Percentiles rank a stretch among this genome's conserved stretches.
Conservation (phyloP, 2,329 filamentous ascomycete genomes). For the Alternaria ventricosa region DNA sequence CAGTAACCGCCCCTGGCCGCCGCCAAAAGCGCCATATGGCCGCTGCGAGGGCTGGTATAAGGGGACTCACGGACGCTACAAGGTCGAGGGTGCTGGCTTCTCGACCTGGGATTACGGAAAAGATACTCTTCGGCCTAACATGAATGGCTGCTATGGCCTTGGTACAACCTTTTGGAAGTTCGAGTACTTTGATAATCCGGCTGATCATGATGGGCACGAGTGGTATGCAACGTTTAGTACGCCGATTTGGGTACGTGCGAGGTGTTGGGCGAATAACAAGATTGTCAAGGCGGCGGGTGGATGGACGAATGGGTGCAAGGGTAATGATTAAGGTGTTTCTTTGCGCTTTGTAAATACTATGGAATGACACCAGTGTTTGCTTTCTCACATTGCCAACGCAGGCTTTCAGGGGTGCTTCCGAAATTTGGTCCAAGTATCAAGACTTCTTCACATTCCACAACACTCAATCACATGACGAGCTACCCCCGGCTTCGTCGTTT, state of each 20-base stretch:
- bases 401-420: neutral
- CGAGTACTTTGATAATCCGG: neutral
- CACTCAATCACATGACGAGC: neutral
- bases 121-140: conserved; percentile 4
- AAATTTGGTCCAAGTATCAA: neutral
- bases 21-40: neutral
- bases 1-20: neutral
- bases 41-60: conserved; percentile 10
- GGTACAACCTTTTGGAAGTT: conserved; percentile 8
- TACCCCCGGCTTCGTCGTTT: neutral
- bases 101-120: neutral
- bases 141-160: conserved; percentile 7
- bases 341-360: neutral
- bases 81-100: conserved; percentile 3
- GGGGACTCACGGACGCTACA: neutral
- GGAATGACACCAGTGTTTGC: neutral
- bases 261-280: conserved; percentile 1
- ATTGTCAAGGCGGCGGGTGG: neutral
- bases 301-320: neutral
- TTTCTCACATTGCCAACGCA: neutral
- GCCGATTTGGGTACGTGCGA: neutral
- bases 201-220: neutral
- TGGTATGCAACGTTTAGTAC: neutral
- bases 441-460: neutral
- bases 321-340: neutral